Conservation (phyloP, 768 basidiomycete species). For the Pilatotrama ljubarskyi region DNA sequence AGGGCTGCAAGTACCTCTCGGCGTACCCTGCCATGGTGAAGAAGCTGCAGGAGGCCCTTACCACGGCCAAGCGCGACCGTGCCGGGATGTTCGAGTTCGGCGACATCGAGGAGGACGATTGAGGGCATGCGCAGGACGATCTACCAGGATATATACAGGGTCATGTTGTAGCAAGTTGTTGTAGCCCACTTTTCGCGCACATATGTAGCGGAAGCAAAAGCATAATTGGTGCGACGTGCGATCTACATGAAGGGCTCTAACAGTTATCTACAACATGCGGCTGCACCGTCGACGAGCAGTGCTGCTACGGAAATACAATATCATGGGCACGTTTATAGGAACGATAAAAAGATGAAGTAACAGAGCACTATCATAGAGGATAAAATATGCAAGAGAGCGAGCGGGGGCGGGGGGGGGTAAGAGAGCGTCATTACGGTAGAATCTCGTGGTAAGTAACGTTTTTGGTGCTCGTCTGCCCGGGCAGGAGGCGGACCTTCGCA, state of each 20-base stretch:
- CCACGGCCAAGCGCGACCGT: slow-evolving; percentile 70
- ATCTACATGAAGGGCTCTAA: background rate
- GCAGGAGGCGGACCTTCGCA: slow-evolving; percentile 25
- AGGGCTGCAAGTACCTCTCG: slow-evolving; percentile 68
- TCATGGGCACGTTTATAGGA: too few relatives aligned
- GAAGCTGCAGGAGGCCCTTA: slow-evolving; percentile 60
- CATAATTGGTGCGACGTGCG: background rate
- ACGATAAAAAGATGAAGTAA: background rate
- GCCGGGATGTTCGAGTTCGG: slow-evolving; percentile 89
- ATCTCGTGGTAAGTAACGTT: slow-evolving; percentile 34
- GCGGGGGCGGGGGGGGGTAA: background rate
- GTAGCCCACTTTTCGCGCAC: slow-evolving; percentile 2
- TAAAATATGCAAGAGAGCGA: background rate
- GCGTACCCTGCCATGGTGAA: slow-evolving; percentile 70
- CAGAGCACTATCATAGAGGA: background rate
- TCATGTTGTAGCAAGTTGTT: background rate
- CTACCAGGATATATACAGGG: background rate
- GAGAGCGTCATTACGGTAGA: slow-evolving; percentile 17
- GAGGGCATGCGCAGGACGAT: background rate
- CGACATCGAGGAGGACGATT: slow-evolving; percentile 85
- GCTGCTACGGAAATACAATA: too few relatives aligned
- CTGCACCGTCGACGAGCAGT: background rate
- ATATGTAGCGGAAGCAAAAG: too few relatives aligned
- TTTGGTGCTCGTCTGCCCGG: slow-evolving; percentile 23
- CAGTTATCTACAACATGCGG: background rate